Evolutionary conservation across 1,139 yeast species (phyloP), one percentile per base, ranked within the genome.

Genomic region (Groenewaldozyma sp.): DNA sequence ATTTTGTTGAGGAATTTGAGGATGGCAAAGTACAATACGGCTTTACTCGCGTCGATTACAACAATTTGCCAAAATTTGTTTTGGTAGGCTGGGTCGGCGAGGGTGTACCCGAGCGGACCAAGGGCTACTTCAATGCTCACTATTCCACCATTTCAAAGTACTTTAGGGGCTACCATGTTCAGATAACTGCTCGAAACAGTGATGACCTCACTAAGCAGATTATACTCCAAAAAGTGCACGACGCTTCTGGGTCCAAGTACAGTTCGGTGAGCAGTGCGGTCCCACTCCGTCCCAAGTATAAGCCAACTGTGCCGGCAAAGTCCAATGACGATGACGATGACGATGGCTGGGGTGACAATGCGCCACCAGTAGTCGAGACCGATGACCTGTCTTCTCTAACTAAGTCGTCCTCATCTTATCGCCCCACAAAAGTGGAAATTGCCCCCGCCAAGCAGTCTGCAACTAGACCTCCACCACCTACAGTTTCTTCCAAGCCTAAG

Each of bases 241-340:
- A 86, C 49, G 95, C 98, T 31, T 83, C 97, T 1, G 98, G 98
- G 52, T 95, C 98, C 19, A 78, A 94, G 57, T 91, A 91, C 64
- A 80, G 94, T 3, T 74, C 78, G 41, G 43, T 50, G 11, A 31
- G 39, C 11, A 16, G 37, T 22, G 24, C 63, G 9, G 58, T 58
- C 13, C 54, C 62, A 28, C 51, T 62, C 22, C 52, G 55, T 43
- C 67, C 68, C 49, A 63, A 39, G 38, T 62, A 62, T 49, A 45
- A 7, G n/a, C 33, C 33, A 13, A n/a, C 50, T 17, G 49, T 54
- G 26, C 46, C 54, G 4, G 52, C 59, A 6, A 48, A 55, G n/a
- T 65, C 62, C 7, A 65, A 68, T 18, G 49, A 55, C 38, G 69
- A 62, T 47, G 67, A 65, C 13, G 26, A 22, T 22, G 26, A 7